phyloP scores from a whole-genome alignment of 2,329 filamentous ascomycete species.

The Pseudogymnoascus sp. region DNA sequence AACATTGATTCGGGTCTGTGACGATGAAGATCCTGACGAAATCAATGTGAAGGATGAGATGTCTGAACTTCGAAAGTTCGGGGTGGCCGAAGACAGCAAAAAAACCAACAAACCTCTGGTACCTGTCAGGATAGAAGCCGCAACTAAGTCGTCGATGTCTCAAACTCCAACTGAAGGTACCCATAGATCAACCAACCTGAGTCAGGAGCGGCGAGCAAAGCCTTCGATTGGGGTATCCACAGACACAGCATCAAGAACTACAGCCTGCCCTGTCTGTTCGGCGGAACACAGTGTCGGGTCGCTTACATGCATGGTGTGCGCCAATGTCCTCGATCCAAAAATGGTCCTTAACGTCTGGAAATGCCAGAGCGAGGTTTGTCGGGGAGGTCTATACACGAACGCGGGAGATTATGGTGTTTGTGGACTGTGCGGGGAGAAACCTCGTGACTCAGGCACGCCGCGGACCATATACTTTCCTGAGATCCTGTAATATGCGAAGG shows the following conservation, averaged over 20 bases:
- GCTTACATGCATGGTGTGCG: constrained; percentile 61
- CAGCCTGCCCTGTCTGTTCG: constrained; percentile 59
- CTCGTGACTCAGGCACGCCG: background rate
- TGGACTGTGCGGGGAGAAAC: constrained; percentile 54
- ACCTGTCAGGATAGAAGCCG: background rate
- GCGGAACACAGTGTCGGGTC: constrained; percentile 50
- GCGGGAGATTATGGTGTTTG: constrained; percentile 63
- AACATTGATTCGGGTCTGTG: constrained; percentile 68
- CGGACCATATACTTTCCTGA: background rate
- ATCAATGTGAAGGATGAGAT: constrained; percentile 56
- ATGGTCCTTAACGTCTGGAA: constrained; percentile 56
- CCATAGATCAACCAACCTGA: background rate
- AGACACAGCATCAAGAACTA: background rate
- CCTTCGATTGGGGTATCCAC: background rate
- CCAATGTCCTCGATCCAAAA: constrained; percentile 57
- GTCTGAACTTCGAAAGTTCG: constrained; percentile 49
- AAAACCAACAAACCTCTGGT: background rate
- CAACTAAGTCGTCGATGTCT: background rate
- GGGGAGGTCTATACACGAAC: constrained; percentile 56
- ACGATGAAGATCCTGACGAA: constrained; percentile 58
- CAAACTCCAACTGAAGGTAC: background rate
- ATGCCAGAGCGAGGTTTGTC: constrained; percentile 53
- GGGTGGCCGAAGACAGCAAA: constrained; percentile 19
- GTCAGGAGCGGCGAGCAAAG: background rate
- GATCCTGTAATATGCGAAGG: background rate